These are phyloP conservation scores for Pueraria montana DNA, from an alignment of 306 rosid genomes.

Conservation along the genomic window DNA sequence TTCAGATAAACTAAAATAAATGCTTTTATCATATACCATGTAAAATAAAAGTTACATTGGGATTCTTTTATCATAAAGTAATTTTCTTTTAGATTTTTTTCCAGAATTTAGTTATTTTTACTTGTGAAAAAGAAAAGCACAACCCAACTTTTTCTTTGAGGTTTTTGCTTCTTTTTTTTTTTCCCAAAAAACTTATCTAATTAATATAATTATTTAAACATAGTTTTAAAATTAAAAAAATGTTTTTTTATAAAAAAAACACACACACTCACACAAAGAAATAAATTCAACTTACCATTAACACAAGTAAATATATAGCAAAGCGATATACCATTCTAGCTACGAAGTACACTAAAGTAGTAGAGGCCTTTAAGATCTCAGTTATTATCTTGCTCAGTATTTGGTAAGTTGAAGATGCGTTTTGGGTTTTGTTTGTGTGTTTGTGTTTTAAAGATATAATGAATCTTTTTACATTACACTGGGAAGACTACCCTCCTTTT, in stretches of 20 bases:
- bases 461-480: constrained; percentile 26
- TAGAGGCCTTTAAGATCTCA: constrained; percentile 22
- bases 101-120: neutral
- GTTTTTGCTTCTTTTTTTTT: neutral
- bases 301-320: constrained; percentile 19
- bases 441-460: neutral
- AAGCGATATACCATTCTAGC: constrained; percentile 28
- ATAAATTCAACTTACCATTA: neutral
- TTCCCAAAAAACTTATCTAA: neutral
- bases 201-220: neutral
- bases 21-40: too few relatives aligned
- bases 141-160: neutral
- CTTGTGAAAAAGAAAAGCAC: neutral
- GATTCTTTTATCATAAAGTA: neutral
- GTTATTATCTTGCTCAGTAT: constrained; percentile 20
- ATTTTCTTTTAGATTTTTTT: constrained; percentile 1
- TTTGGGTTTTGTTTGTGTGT: neutral
- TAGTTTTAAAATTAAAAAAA: neutral
- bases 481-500: constrained; percentile 39
- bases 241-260: neutral
- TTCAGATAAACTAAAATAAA: neutral
- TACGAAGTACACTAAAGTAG: constrained; percentile 11
- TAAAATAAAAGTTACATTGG: too few relatives aligned
- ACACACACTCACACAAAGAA: neutral
- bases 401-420: constrained; percentile 13